phyloP scores from a whole-genome alignment of 768 basidiomycete species.

The Podaxis sp. region DNA sequence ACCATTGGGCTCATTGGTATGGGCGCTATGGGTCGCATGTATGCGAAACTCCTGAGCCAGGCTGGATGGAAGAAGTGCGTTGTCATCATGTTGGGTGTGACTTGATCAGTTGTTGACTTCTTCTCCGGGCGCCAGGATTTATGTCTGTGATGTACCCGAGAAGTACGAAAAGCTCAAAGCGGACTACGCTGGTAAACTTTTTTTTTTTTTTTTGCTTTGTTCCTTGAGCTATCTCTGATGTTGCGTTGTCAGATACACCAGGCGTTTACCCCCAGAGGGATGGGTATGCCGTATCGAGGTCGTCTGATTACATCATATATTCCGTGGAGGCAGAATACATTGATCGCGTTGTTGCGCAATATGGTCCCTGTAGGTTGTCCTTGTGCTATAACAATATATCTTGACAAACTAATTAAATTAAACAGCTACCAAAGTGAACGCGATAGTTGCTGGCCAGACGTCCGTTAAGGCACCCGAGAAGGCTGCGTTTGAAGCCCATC shows the following conservation, averaged over 20 bases:
- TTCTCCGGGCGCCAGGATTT: constrained; percentile 54
- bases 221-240: constrained; percentile 3
- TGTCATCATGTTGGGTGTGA: background rate
- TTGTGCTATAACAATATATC: background rate
- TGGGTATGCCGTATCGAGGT: constrained; percentile 85
- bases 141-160: constrained; percentile 84
- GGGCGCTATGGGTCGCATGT: constrained; percentile 98
- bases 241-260: constrained; percentile 44
- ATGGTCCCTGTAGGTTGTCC: constrained; percentile 79
- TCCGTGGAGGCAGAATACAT: constrained; percentile 93
- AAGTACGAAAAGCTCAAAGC: constrained; percentile 63
- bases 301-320: constrained; percentile 93
- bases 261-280: constrained; percentile 69
- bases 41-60: constrained; percentile 70
- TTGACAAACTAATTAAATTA: constrained; percentile 6
- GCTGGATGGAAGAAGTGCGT: constrained; percentile 85
- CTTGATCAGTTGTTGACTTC: constrained; percentile 1
- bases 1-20: constrained; percentile 92
- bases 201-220: background rate
- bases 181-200: constrained; percentile 56
- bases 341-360: constrained; percentile 78
- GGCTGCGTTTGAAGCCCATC: constrained; percentile 82
- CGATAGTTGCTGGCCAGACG: constrained; percentile 94
- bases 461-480: constrained; percentile 96
- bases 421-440: constrained; percentile 86